Base-by-base conservation (phyloP, 352 stramenopile genomes). In the Pythium aristosporum region DNA sequence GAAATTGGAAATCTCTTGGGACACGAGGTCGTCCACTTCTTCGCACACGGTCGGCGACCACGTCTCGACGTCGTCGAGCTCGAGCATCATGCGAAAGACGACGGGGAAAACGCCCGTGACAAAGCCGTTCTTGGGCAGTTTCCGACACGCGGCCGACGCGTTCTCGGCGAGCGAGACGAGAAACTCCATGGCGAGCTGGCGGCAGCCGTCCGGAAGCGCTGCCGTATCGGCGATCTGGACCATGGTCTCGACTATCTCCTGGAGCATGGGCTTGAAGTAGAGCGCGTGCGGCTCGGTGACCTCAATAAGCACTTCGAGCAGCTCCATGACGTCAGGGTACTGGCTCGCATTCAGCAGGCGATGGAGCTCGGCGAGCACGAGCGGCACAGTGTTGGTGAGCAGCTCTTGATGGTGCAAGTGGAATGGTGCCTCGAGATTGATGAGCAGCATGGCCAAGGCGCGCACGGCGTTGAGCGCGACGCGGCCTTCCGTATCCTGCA, bases 1-100 rank as follows among this genome's bases (percentile, higher is more conserved):
- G 75, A 95, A 91, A 65, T 95, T 93, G 44, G 82, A 92, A 57
- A 93, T 92, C 50, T 93, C 84, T 39, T 91, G 72, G 4, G 83
- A 75, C 5, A 77, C 66, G 28, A 73, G 67, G 12, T 82, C 81
- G 44, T 87, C 75, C 39, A 87, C 77, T 37, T 91, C 86, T 28
- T 92, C 86, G 43, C 85, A 93, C 15, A 73, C 80, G 5, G 72
- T 49, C 3, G 84, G 76, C 61, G 84, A 87, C 82, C 85, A 93
- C 21, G 77, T 78, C 15, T 90, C 85, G 15, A 89, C 16, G 64
- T 92, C 83, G 60, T 84, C 76, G 21, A 94, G 57, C 43, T 95
- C 86, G 36, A 93, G 71, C 84, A 95, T 91, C 80, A 95, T 88
- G 59, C 84, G 82, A 63, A 95, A 95, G 7, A 82, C 73, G 7